Evolutionary conservation across 1,139 yeast species (phyloP).

Genomic region (Yarrowia galli): DNA sequence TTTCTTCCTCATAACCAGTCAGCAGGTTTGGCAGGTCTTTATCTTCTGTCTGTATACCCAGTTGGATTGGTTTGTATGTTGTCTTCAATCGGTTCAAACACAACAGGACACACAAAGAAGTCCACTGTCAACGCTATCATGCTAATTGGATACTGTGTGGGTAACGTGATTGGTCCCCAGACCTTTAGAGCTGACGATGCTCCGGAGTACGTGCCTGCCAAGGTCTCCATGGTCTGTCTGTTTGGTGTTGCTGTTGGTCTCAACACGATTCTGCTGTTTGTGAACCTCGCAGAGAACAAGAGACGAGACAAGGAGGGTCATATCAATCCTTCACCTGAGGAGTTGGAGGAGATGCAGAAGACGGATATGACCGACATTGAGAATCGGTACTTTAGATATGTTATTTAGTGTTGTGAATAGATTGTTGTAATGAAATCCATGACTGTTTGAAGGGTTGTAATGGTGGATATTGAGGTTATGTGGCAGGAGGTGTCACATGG

Average conservation of each 20-base stretch:
- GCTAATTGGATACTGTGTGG: constrained; percentile 2
- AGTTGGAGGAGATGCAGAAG: not conserved
- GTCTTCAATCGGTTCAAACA: not conserved
- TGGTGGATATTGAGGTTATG: too few relatives aligned
- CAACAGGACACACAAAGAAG: constrained; percentile 1
- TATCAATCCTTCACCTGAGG: not conserved
- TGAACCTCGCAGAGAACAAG: not conserved
- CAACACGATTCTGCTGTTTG: not conserved
- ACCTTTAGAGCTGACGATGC: constrained; percentile 2
- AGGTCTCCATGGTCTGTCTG: not conserved
- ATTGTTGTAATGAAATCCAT: too few relatives aligned
- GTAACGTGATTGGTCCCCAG: constrained; percentile 2
- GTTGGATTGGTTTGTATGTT: not conserved
- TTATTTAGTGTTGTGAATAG: not conserved
- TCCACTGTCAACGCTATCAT: constrained; percentile 1
- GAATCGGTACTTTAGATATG: not conserved
- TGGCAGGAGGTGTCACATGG: too few relatives aligned
- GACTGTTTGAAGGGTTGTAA: too few relatives aligned
- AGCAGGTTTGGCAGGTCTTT: not conserved
- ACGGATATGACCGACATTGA: not conserved
- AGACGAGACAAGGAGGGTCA: not conserved
- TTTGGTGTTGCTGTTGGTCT: not conserved
- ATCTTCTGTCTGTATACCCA: not conserved
- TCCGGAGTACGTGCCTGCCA: not conserved
- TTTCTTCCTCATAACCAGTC: not conserved